Evolutionary conservation across 169 alveolate genomes (phyloP).

Genomic region (Cryptosporidium meleagridis): DNA sequence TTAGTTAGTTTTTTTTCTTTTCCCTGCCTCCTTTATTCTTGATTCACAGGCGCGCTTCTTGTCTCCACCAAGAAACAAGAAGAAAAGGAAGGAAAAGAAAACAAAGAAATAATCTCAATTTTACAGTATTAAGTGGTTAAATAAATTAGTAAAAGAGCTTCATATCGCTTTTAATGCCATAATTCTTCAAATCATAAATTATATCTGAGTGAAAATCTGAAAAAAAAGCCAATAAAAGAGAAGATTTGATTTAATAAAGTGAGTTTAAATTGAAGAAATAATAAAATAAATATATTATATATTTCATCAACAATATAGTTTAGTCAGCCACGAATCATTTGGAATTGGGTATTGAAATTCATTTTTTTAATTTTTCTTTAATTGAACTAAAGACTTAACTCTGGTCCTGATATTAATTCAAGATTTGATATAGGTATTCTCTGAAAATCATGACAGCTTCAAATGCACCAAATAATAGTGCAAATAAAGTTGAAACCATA

Average conservation of each 20-base stretch:
- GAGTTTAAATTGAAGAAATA: too few relatives aligned
- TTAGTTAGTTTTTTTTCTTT: too few relatives aligned
- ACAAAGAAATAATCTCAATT: not conserved
- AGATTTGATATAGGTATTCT: not conserved
- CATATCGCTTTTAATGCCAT: not conserved
- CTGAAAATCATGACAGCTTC: conserved; percentile 1
- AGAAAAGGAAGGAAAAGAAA: not conserved
- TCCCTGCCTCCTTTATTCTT: not conserved
- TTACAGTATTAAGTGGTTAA: not conserved
- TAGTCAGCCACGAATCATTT: not conserved
- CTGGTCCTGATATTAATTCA: not conserved
- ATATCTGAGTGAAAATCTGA: not conserved
- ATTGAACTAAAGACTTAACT: not conserved
- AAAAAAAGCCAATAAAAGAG: too few relatives aligned
- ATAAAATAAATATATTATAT: too few relatives aligned
- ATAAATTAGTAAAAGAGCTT: not conserved
- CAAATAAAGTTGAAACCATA: conserved; percentile 17
- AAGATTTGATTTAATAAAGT: too few relatives aligned
- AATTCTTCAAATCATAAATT: not conserved
- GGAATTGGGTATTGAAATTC: not conserved
- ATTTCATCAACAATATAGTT: not conserved
- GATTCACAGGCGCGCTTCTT: not conserved
- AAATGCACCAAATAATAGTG: not conserved
- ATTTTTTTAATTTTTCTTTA: not conserved
- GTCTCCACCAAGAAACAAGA: not conserved